phyloP scores from a whole-genome alignment of 352 stramenopile genomes.

The Phytophthora quininea region DNA sequence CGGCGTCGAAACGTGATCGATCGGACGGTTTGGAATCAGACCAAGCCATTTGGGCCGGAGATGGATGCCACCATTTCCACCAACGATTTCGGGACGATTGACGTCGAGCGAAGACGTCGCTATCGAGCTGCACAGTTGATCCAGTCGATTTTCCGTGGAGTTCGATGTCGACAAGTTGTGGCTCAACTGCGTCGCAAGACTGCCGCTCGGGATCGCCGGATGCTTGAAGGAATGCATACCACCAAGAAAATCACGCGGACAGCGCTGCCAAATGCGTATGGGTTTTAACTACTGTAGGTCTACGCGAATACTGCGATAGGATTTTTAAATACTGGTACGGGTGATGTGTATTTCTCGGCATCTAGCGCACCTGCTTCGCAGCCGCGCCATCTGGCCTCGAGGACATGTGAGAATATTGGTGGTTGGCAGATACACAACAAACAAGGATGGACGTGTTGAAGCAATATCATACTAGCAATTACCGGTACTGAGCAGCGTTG shows the following conservation, averaged over 20 bases:
- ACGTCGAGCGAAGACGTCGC: conserved; percentile 32
- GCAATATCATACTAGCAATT: too few species aligned
- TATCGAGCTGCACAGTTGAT: conserved; percentile 48
- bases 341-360: neutral
- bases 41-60: neutral
- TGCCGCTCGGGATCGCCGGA: conserved; percentile 21
- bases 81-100: conserved; percentile 1
- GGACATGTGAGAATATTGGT: too few species aligned
- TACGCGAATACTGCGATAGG: too few species aligned
- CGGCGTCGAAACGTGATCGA: conserved; percentile 31
- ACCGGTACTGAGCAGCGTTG: too few species aligned
- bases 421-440: too few species aligned
- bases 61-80: neutral
- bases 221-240: conserved; percentile 26
- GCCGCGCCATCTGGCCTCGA: too few species aligned
- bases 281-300: conserved; percentile 37
- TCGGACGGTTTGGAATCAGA: conserved; percentile 22
- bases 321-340: neutral
- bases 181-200: conserved; percentile 45
- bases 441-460: too few species aligned
- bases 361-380: too few species aligned
- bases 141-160: conserved; percentile 49
- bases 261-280: conserved; percentile 45
- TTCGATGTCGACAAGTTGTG: conserved; percentile 44
- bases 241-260: conserved; percentile 35